Evolutionary conservation across 306 rosid genomes (phyloP).

Genomic region (Cicer bijugum): DNA sequence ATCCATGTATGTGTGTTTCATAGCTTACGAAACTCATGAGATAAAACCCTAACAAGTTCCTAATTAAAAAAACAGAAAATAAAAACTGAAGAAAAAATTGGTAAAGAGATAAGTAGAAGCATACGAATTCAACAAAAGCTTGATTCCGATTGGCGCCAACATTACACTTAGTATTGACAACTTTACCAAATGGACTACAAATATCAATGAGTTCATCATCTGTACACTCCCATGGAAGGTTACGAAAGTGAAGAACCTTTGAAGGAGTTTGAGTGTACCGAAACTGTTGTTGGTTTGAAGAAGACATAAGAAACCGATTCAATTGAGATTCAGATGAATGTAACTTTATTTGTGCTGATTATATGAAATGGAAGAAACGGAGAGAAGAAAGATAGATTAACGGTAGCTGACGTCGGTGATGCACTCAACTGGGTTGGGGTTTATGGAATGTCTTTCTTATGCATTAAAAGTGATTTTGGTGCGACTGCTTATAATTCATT

Average conservation of each 20-base stretch:
- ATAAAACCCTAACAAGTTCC: conserved; percentile 35
- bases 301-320: conserved; percentile 50
- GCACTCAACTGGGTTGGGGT: too few species aligned
- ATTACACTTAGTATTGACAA: conserved; percentile 82
- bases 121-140: conserved; percentile 83
- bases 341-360: too few species aligned
- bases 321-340: background rate
- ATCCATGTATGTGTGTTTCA: too few species aligned
- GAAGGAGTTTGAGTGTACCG: conserved; percentile 85
- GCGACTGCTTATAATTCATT: too few species aligned
- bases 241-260: conserved; percentile 83
- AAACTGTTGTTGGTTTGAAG: conserved; percentile 68
- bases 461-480: too few species aligned
- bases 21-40: background rate
- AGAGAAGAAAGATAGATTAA: too few species aligned
- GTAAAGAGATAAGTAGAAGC: conserved; percentile 1
- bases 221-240: conserved; percentile 84
- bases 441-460: too few species aligned
- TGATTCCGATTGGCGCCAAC: conserved; percentile 91
- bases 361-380: too few species aligned
- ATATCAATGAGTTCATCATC: conserved; percentile 79
- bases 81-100: background rate
- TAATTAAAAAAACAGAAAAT: background rate
- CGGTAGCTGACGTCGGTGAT: too few species aligned
- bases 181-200: conserved; percentile 77